Evolutionary conservation across 2,329 filamentous ascomycete genomes (phyloP), one percentile per base, ranked within the genome.

Genomic region (Cryphonectria nitschkei): DNA sequence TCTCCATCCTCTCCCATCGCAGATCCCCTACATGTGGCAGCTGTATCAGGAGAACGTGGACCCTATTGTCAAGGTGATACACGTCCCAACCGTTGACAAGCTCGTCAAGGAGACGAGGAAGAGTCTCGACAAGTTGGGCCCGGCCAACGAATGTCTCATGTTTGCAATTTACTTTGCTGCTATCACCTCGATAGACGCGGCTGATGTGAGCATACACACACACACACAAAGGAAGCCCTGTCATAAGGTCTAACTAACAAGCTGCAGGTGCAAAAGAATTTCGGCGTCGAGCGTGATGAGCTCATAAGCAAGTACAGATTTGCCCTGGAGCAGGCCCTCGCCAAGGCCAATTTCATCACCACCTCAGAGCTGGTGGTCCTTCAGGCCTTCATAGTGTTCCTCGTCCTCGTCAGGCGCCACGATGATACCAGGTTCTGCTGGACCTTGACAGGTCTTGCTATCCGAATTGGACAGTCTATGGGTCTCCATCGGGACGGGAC

Each of bases 1-100:
- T 58, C 81, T 92, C 19, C 92, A 93, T 75, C 92, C 92, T 1
- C 76, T 89, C 0, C 86, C 89, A 0, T 88, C 88, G 1, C 89
- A 91, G 73, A 89, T 92, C 65, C 85, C 85, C 0, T 87, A 88
- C 65, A 88, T 93, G 69, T 94, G 92, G 92, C 86, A 89, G 65
- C 84, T 90, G 14, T 94, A 89, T 79, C 87, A 90, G 73, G 90
- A 93, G 74, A 93, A 92, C 67, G 91, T 94, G 11, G 91, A 94
- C 75, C 90, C 92, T 0, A 79, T 94, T 13, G 84, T 92, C 75
- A 94, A 93, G 77, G 83, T 94, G 16, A 77, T 94, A 9, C 92
- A 95, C 77, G 83, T 92, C 0, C 92, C 91, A 0, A 89, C 89
- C 2, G 86, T 90, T 77, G 88, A 88, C 70, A 85, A 85, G 39